phyloP scores from a whole-genome alignment of 2,329 filamentous ascomycete genomes.

The Diaporthe sp. region DNA sequence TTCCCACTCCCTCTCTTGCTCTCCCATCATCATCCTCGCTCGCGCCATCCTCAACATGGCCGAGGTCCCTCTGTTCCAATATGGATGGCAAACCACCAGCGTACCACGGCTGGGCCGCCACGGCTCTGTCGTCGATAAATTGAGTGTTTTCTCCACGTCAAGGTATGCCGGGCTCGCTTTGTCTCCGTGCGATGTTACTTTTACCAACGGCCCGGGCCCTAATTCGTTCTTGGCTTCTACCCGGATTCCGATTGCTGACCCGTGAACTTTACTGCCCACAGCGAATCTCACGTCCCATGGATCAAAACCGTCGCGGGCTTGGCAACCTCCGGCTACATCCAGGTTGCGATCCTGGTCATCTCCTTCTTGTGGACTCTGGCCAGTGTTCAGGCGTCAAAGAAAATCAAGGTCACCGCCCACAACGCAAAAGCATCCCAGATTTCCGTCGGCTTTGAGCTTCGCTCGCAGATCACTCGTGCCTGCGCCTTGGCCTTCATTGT shows the following conservation, averaged over 20 bases:
- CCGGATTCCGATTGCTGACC: not conserved
- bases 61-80: slow-evolving; percentile 22
- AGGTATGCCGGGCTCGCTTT: slow-evolving; percentile 26
- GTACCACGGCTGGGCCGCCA: not conserved
- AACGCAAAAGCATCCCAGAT: slow-evolving; percentile 33
- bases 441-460: slow-evolving; percentile 37
- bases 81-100: slow-evolving; percentile 18
- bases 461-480: slow-evolving; percentile 34
- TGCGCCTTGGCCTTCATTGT: slow-evolving; percentile 34
- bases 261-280: not conserved
- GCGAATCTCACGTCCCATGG: slow-evolving; percentile 35
- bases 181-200: slow-evolving; percentile 7
- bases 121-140: not conserved
- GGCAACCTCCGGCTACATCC: slow-evolving; percentile 31
- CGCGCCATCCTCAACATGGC: slow-evolving; percentile 11
- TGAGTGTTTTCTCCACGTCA: not conserved
- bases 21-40: not conserved
- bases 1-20: not conserved
- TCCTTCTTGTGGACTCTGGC: slow-evolving; percentile 36
- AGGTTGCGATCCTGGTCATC: slow-evolving; percentile 30
- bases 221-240: not conserved
- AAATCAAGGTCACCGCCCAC: not conserved
- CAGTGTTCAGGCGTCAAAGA: slow-evolving; percentile 18
- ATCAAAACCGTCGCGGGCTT: slow-evolving; percentile 18
- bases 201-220: slow-evolving; percentile 23